Conservation (phyloP, 2,329 filamentous ascomycete genomes). For the Aspergillus hortae region DNA sequence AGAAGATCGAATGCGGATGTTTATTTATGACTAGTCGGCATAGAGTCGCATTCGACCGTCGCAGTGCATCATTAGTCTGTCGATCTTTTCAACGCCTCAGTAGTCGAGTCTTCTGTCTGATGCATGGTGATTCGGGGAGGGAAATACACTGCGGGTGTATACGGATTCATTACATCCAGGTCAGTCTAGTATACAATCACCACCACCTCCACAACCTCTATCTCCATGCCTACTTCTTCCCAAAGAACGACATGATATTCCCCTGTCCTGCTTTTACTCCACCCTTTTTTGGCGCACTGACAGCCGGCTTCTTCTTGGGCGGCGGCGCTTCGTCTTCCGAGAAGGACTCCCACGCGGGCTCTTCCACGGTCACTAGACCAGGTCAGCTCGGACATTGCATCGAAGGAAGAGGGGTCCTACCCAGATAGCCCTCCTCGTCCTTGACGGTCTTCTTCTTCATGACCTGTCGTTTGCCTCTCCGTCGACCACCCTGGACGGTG, state of each 20-base stretch:
- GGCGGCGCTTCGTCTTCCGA: constrained; percentile 74
- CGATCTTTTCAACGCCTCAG: not conserved
- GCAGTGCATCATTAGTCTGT: not conserved
- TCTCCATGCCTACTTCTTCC: constrained; percentile 63
- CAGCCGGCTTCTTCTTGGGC: constrained; percentile 44
- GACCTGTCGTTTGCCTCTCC: constrained; percentile 72
- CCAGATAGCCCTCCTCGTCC: constrained; percentile 86
- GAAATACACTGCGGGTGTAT: not conserved
- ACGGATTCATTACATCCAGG: no score
- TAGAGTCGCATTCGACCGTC: not conserved
- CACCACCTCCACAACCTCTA: not conserved
- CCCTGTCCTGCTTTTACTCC: constrained; percentile 58
- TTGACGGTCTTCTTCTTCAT: constrained; percentile 85
- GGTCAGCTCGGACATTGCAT: constrained; percentile 8
- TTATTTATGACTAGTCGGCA: not conserved
- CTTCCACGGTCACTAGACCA: constrained; percentile 73
- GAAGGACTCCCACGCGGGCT: constrained; percentile 84
- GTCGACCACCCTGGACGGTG: constrained; percentile 59
- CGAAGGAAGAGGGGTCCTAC: constrained; percentile 48
- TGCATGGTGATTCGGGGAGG: not conserved
- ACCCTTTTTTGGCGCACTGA: constrained; percentile 49
- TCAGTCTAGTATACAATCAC: no score
- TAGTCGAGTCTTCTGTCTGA: no score
- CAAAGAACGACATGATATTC: constrained; percentile 89
- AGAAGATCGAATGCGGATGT: constrained; percentile 7